phyloP scores from a whole-genome alignment of 495 filamentous ascomycete genomes.

The Podospora bellae-mahoneyi region DNA sequence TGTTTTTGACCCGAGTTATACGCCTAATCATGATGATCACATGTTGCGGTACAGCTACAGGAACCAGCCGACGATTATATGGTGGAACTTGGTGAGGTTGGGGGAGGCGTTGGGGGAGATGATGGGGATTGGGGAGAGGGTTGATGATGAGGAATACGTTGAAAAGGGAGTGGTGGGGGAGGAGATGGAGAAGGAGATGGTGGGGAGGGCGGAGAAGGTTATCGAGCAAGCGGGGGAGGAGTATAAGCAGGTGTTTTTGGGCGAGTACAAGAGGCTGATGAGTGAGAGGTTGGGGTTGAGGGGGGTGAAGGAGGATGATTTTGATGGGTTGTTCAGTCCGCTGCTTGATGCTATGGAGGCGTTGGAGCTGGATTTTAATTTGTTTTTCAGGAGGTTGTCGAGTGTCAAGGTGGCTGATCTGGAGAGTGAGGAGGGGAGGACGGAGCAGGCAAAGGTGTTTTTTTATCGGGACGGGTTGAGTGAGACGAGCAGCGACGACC shows the following conservation, averaged over 20 bases:
- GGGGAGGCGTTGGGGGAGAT: conserved; percentile 90
- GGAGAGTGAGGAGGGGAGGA: conserved; percentile 53
- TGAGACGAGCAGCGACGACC: conserved; percentile 52
- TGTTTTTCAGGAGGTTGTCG: conserved; percentile 79
- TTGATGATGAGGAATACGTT: conserved; percentile 69
- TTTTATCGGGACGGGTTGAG: conserved; percentile 73
- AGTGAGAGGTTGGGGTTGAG: conserved; percentile 69
- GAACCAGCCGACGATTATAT: conserved; percentile 93
- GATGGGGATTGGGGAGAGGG: conserved; percentile 63
- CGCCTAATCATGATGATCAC: conserved; percentile 94
- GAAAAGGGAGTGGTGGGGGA: conserved; percentile 67
- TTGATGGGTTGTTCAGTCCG: conserved; percentile 70
- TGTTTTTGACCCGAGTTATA: conserved; percentile 90
- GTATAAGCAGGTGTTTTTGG: conserved; percentile 79
- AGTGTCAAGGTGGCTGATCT: conserved; percentile 54
- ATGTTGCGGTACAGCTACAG: conserved; percentile 83
- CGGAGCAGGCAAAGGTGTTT: conserved; percentile 49
- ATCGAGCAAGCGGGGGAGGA: conserved; percentile 77
- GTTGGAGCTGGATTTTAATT: conserved; percentile 82
- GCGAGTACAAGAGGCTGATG: conserved; percentile 85
- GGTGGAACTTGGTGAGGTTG: conserved; percentile 96
- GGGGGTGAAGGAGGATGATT: conserved; percentile 63
- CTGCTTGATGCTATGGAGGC: conserved; percentile 78
- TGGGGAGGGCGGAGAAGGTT: conserved; percentile 53
- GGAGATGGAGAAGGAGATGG: conserved; percentile 14